Percentiles rank a stretch among this genome's conserved stretches.
Conservation (phyloP, 2,329 filamentous ascomycete genomes). For the Xylaria hypoxylon region DNA sequence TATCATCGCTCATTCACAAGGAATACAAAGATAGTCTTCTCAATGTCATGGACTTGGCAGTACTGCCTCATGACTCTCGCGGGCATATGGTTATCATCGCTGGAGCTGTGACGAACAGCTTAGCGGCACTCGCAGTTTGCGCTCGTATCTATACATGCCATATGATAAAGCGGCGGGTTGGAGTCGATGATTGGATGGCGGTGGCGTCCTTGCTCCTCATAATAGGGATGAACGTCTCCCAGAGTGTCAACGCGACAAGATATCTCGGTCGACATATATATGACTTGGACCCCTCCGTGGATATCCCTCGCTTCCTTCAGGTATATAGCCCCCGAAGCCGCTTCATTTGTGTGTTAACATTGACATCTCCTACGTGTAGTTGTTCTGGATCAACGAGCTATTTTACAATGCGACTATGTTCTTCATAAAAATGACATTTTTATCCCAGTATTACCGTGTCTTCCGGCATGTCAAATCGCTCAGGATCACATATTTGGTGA, state of each 20-base stretch:
- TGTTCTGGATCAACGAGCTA: conserved; percentile 50
- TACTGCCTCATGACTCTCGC: neutral
- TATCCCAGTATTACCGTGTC: conserved; percentile 55
- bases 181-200: conserved; percentile 40
- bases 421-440: conserved; percentile 53
- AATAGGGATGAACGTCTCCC: conserved; percentile 22
- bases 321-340: neutral
- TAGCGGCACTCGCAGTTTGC: neutral
- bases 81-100: neutral
- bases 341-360: neutral
- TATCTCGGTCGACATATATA: conserved; percentile 24
- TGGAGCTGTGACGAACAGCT: neutral
- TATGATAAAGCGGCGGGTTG: neutral
- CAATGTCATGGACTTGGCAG: neutral
- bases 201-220: conserved; percentile 38
- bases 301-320: conserved; percentile 3
- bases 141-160: neutral
- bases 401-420: conserved; percentile 50
- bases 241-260: conserved; percentile 16
- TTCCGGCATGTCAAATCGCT: conserved; percentile 47
- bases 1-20: too few species aligned
- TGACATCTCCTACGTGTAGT: conserved; percentile 35
- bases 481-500: conserved; percentile 40
- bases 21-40: neutral
- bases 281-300: conserved; percentile 1